Evolutionary conservation across 306 rosid genomes (phyloP), one percentile per base, ranked within the genome.

Genomic region (Cucumis hystrix): DNA sequence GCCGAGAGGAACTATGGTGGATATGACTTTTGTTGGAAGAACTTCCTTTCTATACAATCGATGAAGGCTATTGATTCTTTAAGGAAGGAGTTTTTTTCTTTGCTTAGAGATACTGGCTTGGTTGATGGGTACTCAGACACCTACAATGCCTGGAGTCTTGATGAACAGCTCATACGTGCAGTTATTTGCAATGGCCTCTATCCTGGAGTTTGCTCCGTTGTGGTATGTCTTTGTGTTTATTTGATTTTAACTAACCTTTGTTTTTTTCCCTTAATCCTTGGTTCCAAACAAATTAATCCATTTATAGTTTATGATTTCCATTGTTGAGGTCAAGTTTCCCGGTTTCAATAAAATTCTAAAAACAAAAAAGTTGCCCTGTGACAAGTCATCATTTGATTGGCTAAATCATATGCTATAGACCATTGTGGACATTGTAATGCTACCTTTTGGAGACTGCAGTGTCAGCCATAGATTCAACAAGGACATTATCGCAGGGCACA

Each of bases 41-140:
- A 92, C 58, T 92, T 96, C 80, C 91, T 91, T 74, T 96, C 98
- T 63, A 84, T 67, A 6, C 98, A 91, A 81, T 92, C 99, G 25
- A 87, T 96, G 97, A 96, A 92, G 87, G 98, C 92, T 61, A 89
- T 96, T 80, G 99, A 92, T 87, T 89, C 98, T 76, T 93, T 96
- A 63, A 85, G 98, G 78, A 86, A 81, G 68, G 96, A 96, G 84
- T 88, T 92, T 85, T 77, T 81, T 76, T 87, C 91, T 80, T 81
- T 96, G 83, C 91, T 91, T 35, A 92, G 87, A 72, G 93, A 92
- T 80, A 86, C 85, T 33, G 90, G 93, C 81, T 81, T 96, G 78
- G 88, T 88, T 67, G 97, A 96, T 86, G 84, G 88, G 78, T 80
- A 85, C 83, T 54, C 85, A 64, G 72, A 86, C 79, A 78, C 78